These are phyloP conservation scores for Clavispora vitiphila DNA, from an alignment of 805 yeast species.

Conservation along the genomic window DNA sequence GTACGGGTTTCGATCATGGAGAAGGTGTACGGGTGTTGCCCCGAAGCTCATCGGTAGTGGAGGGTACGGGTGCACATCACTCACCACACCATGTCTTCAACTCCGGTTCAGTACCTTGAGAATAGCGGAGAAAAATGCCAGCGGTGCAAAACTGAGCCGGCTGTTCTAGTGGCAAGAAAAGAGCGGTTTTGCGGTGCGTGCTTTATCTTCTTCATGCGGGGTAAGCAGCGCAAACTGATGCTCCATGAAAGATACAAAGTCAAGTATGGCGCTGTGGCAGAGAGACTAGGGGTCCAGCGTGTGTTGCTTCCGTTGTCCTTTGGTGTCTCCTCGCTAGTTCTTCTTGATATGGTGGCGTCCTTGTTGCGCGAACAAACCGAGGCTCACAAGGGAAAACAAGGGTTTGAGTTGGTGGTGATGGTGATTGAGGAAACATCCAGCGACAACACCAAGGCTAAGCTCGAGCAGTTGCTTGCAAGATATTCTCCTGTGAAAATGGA, in stretches of 20 bases:
- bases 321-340: conserved; percentile 62
- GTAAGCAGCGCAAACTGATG: conserved; percentile 80
- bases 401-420: conserved; percentile 56
- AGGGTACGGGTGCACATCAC: not conserved
- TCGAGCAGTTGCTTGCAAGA: conserved; percentile 14
- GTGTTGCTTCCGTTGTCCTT: conserved; percentile 61
- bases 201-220: conserved; percentile 65
- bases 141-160: conserved; percentile 43
- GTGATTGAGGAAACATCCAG: conserved; percentile 29
- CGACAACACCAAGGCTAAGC: conserved; percentile 4
- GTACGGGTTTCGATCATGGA: too few species aligned
- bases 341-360: conserved; percentile 61
- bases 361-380: conserved; percentile 56
- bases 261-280: conserved; percentile 45
- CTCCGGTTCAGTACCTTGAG: conserved; percentile 12
- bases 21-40: not conserved
- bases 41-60: not conserved
- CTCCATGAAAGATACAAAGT: conserved; percentile 67
- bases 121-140: conserved; percentile 27
- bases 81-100: conserved; percentile 6
- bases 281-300: conserved; percentile 30
- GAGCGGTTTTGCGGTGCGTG: conserved; percentile 65
- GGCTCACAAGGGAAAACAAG: conserved; percentile 62
- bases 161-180: conserved; percentile 50
- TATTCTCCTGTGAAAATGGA: conserved; percentile 24